These are phyloP conservation scores for Ephemerocybe angulata DNA, from an alignment of 768 basidiomycete genomes.

Conservation along the genomic window DNA sequence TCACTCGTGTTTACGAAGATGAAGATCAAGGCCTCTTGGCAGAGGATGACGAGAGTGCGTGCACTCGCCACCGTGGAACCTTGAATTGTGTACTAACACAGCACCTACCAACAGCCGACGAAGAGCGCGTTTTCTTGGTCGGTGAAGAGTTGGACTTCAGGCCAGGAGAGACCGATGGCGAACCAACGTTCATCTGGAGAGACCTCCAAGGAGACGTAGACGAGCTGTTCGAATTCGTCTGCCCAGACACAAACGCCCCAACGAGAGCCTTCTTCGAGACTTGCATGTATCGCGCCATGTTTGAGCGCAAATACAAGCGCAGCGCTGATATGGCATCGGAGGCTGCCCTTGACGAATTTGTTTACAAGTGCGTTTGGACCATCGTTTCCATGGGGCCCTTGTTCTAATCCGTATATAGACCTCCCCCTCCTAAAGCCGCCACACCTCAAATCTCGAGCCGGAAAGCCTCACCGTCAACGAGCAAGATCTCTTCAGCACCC, in stretches of 20 bases:
- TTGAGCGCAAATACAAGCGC: slow-evolving; percentile 82
- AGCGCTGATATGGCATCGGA: slow-evolving; percentile 68
- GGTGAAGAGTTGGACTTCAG: slow-evolving; percentile 88
- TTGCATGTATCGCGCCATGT: slow-evolving; percentile 95
- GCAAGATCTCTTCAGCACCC: too few species aligned
- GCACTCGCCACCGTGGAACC: neutral
- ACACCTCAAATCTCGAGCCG: too few species aligned
- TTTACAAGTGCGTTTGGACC: slow-evolving; percentile 63
- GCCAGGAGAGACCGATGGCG: slow-evolving; percentile 66
- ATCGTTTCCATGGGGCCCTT: too few species aligned
- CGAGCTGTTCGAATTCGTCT: slow-evolving; percentile 92
- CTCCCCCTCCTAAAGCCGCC: too few species aligned
- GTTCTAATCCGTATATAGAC: too few species aligned
- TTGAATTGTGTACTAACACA: neutral
- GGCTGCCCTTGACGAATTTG: slow-evolving; percentile 71
- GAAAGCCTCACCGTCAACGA: too few species aligned
- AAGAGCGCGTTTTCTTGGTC: slow-evolving; percentile 90
- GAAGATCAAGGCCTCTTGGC: slow-evolving; percentile 93
- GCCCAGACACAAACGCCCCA: slow-evolving; percentile 70
- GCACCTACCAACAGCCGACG: slow-evolving; percentile 62
- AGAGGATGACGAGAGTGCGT: slow-evolving; percentile 86
- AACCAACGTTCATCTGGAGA: slow-evolving; percentile 85
- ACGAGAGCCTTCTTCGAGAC: slow-evolving; percentile 89
- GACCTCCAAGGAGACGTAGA: slow-evolving; percentile 90
- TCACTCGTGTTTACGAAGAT: slow-evolving; percentile 96